Conservation (phyloP, 164 flowering plant species). For the Malania oleifera region DNA sequence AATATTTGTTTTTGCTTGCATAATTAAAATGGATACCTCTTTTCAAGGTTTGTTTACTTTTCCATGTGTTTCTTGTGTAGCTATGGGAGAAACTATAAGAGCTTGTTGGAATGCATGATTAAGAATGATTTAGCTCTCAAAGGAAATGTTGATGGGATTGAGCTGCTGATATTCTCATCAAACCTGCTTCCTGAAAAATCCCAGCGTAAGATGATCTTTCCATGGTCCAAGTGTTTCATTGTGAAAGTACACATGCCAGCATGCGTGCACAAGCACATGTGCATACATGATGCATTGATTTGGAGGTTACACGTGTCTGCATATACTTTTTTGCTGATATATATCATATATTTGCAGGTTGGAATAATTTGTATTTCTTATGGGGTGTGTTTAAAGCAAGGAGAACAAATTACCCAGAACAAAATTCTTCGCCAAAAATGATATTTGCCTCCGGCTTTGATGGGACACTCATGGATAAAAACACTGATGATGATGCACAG, state of each 20-base stretch:
- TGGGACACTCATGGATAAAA: neutral
- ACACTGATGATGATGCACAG: neutral
- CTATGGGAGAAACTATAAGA: slow-evolving; percentile 3
- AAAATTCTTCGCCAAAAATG: neutral
- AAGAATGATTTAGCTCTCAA: slow-evolving; percentile 7
- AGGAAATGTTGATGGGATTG: slow-evolving; percentile 5
- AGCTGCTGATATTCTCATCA: slow-evolving; percentile 1
- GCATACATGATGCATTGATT: too few relatives aligned
- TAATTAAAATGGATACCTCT: too few relatives aligned
- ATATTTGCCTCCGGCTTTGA: neutral
- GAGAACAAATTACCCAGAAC: neutral
- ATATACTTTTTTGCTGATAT: neutral
- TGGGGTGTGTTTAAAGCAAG: slow-evolving; percentile 7
- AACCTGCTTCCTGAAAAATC: slow-evolving; percentile 2
- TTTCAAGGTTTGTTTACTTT: neutral
- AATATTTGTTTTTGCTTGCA: too few relatives aligned
- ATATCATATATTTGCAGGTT: slow-evolving; percentile 3
- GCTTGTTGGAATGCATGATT: slow-evolving; percentile 4
- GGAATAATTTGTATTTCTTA: slow-evolving; percentile 6
- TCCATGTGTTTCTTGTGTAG: neutral
- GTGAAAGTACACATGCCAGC: too few relatives aligned
- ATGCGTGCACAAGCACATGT: too few relatives aligned
- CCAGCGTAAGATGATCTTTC: neutral
- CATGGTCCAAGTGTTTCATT: too few relatives aligned
- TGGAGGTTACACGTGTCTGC: neutral